Base-by-base conservation (phyloP, 1,284 basidiomycete species). In the Moesziomyces parantarcticus region DNA sequence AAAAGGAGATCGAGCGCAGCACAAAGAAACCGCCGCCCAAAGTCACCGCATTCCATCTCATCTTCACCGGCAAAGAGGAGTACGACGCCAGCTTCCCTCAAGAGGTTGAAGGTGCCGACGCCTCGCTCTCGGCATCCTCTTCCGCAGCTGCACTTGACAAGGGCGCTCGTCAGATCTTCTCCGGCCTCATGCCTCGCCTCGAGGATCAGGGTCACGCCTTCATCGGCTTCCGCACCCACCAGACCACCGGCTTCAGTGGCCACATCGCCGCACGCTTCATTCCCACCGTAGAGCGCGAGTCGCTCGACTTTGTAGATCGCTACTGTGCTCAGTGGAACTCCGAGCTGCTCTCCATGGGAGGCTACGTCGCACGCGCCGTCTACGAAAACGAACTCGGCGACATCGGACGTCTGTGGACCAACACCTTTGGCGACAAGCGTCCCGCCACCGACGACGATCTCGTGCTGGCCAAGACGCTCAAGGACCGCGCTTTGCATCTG, bases 221-320 rank as follows among this genome's bases (percentile, higher is more conserved):
- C 46, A 85, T 85, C 53, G 85, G 85, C 13, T 84, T 84, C 76
- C 77, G 80, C 20, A 95, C 93, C 7, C 90, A 88, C 22, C 96
- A 99, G 85, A 97, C 94, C 7, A 97, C 94, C 3, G 93, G 94
- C 49, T 89, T 97, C 45, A 92, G 92, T 4, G 94, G 94, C 0
- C 93, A 96, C 78, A 89, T 98, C 84, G 90, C 93, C 2, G 91
- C 93, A 2, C 88, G 94, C 9, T 98, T 98, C 82, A 97, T 99
- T 62, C 94, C 94, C 0, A 99, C 96, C 0, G 96, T 99, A 3
- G 96, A 99, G 85, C 89, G 96, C 70, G 96, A 99, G 85, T 93
- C 92, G 0, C 91, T 97, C 69, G 94, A 97, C 84, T 84, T 86
- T 56, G 79, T 85, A 52, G 80, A 84, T 41, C 76, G 76, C 34